phyloP scores from a whole-genome alignment of 331 rosid species.

The Rhamnella rubrinervis region DNA sequence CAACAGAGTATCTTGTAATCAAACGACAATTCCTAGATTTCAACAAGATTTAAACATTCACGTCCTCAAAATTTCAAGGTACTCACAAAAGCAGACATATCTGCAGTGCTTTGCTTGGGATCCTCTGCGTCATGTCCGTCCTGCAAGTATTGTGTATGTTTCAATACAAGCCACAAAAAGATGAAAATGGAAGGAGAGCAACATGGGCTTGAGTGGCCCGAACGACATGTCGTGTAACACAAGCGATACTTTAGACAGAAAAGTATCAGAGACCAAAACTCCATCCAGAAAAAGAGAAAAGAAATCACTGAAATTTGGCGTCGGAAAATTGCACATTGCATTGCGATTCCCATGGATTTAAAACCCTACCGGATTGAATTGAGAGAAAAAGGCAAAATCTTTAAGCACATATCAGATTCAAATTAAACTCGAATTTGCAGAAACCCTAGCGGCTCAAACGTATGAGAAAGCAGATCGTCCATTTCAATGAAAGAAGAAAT shows the following conservation, averaged over 20 bases:
- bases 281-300: no score
- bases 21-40: no score
- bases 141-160: constrained; percentile 31
- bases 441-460: constrained; percentile 36
- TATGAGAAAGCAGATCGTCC: neutral
- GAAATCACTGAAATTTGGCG: no score
- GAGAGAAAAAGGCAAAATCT: neutral
- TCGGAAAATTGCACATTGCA: neutral
- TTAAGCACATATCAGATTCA: constrained; percentile 4
- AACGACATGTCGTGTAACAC: neutral
- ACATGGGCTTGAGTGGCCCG: no score
- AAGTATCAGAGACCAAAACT: no score
- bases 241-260: no score
- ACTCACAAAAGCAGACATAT: constrained; percentile 90
- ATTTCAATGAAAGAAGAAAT: neutral
- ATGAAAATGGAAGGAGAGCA: neutral
- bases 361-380: no score
- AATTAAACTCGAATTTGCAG: constrained; percentile 4
- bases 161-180: neutral
- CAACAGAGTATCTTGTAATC: no score
- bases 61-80: constrained; percentile 8
- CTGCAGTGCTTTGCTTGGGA: constrained; percentile 84
- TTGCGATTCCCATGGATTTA: neutral
- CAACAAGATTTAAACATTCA: neutral
- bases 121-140: constrained; percentile 85